Evolutionary conservation across 805 yeast genomes (phyloP), one percentile per base, ranked within the genome.

Genomic region (Kodamaea neixiangensis): DNA sequence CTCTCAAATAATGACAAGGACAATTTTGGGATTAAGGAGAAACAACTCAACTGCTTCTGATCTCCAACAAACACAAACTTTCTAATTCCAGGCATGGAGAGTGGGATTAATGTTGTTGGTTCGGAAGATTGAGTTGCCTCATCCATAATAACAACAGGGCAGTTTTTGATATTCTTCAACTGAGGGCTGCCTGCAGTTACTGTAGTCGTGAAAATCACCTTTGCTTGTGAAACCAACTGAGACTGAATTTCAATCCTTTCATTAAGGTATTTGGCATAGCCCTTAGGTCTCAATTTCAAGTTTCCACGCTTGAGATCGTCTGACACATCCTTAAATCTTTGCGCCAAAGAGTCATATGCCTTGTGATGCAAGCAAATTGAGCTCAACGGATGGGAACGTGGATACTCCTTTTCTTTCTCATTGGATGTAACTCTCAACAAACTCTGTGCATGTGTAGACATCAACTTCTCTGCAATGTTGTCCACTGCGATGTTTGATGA

Each of bases 101-200:
- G 68, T 9, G 92, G 91, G 50, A 86, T 86, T 55, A 86, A 71
- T 0, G 89, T 82, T 1, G 83, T 73, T 5, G 90, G 87, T 56
- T 86, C 93, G 0, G 89, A 82, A 0, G 91, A 83, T 58, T 86
- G 91, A 0, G 91, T 86, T 3, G 89, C 80, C 67, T 86, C 92
- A 69, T 86, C 92, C 87, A 86, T 83, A 29, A 86, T 85, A 5
- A 86, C 87, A 2, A 83, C 83, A 1, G 89, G 89, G 54, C 79
- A 64, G 55, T 75, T 78, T 35, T 74, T 71, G 7, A 85, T 69
- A 11, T 78, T 72, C 57, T 83, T 84, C 56, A 86, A 67, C 57
- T 79, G 82, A 40, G 81, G 77, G 1, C 87, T 87, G 47, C 89
- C 90, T 6, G 89, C 85, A 35, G 83, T 84, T 37, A 85, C 88